Conservation (phyloP, 306 rosid species). For the Malus domestica region ASM211411v1 NC_041797.1:31164001-31164500, state of each 20-base stretch:
- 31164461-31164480: no score
- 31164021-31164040: background rate
- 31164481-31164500: background rate
- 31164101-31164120: background rate
- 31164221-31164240: background rate
- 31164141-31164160: conserved; percentile 97
- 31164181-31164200: conserved; percentile 96
- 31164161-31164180: conserved; percentile 98
- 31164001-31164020: conserved; percentile 10
- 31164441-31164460: no score
- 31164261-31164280: background rate
- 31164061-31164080: background rate
- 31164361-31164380: no score
- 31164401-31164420: no score
- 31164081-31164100: background rate
- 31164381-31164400: no score
- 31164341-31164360: no score
- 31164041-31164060: background rate
- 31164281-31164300: background rate
- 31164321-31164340: background rate
- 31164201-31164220: background rate
- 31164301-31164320: background rate
- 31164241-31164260: background rate
- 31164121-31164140: conserved; percentile 23
- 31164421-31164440: no score